Conservation (phyloP, 2,329 filamentous ascomycete species). For the Microcyclosporella mali region DNA sequence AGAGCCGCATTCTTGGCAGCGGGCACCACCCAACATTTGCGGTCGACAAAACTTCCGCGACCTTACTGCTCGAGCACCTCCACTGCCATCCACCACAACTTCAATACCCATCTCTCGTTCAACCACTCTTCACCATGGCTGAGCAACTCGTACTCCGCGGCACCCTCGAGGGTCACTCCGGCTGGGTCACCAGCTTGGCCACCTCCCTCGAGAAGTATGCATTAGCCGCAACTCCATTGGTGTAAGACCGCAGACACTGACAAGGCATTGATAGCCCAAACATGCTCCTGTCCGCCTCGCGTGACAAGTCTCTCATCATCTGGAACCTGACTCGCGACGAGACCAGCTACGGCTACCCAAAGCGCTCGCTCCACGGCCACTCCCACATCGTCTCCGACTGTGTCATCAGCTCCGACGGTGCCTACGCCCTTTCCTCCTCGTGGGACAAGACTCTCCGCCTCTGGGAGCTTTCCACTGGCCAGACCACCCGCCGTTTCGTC, state of each 20-base stretch:
- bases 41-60: too few species aligned
- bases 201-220: slow-evolving; percentile 93
- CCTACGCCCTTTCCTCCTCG: slow-evolving; percentile 96
- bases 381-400: slow-evolving; percentile 99
- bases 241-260: slow-evolving; percentile 2
- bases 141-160: slow-evolving; percentile 41
- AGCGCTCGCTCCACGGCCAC: slow-evolving; percentile 97
- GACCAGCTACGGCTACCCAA: slow-evolving; percentile 96
- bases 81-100: background rate
- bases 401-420: slow-evolving; percentile 98
- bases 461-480: slow-evolving; percentile 96
- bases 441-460: slow-evolving; percentile 99
- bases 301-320: slow-evolving; percentile 99
- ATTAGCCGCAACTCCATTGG: slow-evolving; percentile 2
- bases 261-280: slow-evolving; percentile 62
- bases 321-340: slow-evolving; percentile 99
- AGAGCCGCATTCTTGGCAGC: too few species aligned
- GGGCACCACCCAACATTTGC: too few species aligned
- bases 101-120: background rate
- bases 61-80: background rate
- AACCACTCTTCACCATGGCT: slow-evolving; percentile 25
- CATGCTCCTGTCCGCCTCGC: slow-evolving; percentile 96
- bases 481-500: slow-evolving; percentile 95
- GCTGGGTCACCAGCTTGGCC: slow-evolving; percentile 98
- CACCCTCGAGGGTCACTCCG: slow-evolving; percentile 75